Evolutionary conservation across 352 stramenopile genomes (phyloP).

Genomic region (Globisporangium cystogenes): DNA sequence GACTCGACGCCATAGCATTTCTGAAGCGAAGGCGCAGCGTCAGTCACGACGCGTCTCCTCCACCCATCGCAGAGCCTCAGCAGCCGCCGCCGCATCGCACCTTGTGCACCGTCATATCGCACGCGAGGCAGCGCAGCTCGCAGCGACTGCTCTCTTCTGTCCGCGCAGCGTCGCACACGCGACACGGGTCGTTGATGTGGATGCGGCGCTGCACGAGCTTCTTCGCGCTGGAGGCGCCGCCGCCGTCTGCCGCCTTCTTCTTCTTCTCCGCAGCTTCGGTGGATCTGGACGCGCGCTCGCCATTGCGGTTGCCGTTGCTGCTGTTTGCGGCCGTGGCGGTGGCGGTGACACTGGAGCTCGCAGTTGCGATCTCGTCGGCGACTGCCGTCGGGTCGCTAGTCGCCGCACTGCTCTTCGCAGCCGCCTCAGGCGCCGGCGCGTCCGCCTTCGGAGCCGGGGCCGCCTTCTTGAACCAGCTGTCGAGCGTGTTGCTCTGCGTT

Average conservation of each 20-base stretch:
- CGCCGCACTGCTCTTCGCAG: constrained; percentile 1
- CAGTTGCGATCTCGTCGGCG: neutral
- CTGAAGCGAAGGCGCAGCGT: constrained; percentile 1
- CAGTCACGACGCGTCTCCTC: neutral
- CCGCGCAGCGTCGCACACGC: constrained; percentile 51
- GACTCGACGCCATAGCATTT: constrained; percentile 55
- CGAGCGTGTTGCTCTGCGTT: constrained; percentile 41
- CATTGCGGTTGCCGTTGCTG: neutral
- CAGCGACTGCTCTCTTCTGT: constrained; percentile 43
- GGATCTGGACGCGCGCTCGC: neutral
- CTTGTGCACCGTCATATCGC: constrained; percentile 70
- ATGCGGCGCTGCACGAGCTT: constrained; percentile 72
- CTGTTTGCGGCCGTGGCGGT: neutral
- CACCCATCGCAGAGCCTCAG: neutral
- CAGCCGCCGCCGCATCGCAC: constrained; percentile 8
- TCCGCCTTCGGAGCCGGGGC: constrained; percentile 8
- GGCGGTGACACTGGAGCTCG: neutral
- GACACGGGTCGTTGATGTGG: constrained; percentile 59
- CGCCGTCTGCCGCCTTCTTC: constrained; percentile 8
- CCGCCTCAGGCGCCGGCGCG: neutral
- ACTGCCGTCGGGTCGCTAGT: no score
- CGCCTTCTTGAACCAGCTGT: constrained; percentile 51
- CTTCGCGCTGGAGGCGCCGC: constrained; percentile 13
- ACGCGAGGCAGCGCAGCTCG: constrained; percentile 54
- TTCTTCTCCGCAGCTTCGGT: constrained; percentile 4